Evolutionary conservation across 2,329 filamentous ascomycete genomes (phyloP), one percentile per base, ranked within the genome.

Genomic region (Pyrenochaeta sp.): DNA sequence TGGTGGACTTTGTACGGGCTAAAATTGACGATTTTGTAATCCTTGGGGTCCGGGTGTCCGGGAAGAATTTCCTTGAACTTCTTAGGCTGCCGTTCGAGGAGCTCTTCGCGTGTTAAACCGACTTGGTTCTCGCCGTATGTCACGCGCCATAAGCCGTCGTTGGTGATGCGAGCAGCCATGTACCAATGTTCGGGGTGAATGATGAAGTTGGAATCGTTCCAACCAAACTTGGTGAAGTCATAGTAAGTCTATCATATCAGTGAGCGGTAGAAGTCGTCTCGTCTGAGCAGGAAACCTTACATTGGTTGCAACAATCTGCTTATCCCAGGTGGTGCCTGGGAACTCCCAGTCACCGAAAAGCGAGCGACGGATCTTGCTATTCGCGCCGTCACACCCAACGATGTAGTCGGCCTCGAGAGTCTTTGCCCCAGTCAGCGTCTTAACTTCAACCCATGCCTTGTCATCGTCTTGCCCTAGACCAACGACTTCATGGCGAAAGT

Each of bases 371-470:
- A 90, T 87, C 60, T 84, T 83, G 27, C 86, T 89, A 61, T 88
- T 85, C 1, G 87, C 87, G 9, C 88, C 88, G 63, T 90, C 87
- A 58, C 87, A 90, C 56, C 88, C 88, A 44, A 90, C 80, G 4
- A 90, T 77, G 58, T 88, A 90, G 23, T 57, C 11, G 6, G 55
- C 54, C 7, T 43, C 36, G 5, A 58, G 18, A 11, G 17, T 44
- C 36, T 43, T 41, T 31, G 41, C 31, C 17, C 45, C 52, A 12
- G 51, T 33, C 20, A 31, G 32, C 12, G 36, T 44, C 15, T 45
- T 18, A 11, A 58, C 53, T n/a, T 57, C 48, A 2, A 57, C 54
- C 56, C 56, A 60, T 5, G 59, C 59, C n/a, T 37, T 40, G 3
- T 45, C 21, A 4, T 53, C 53, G 15, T 57, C 49, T 30, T 62